phyloP scores from a whole-genome alignment of 2,329 filamentous ascomycete species.

The Shiraia bambusicola region DNA sequence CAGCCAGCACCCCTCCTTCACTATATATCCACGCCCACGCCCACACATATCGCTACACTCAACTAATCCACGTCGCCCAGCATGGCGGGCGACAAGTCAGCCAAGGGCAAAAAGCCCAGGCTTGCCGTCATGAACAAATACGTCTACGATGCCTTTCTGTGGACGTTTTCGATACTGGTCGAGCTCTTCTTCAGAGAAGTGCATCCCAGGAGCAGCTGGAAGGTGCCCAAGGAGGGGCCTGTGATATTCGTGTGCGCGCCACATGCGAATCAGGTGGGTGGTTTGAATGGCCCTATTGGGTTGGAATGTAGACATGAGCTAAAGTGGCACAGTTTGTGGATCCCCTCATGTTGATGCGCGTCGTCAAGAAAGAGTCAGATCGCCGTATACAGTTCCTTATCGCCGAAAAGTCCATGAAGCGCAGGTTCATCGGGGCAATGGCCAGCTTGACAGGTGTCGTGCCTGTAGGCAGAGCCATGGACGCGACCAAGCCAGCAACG shows the following conservation, averaged over 20 bases:
- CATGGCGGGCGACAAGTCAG: constrained; percentile 18
- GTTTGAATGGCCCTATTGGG: not conserved
- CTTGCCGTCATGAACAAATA: constrained; percentile 64
- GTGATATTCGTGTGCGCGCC: constrained; percentile 95
- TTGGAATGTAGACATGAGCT: constrained; percentile 5
- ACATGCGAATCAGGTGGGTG: constrained; percentile 70
- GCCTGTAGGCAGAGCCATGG: constrained; percentile 89
- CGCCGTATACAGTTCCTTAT: constrained; percentile 91
- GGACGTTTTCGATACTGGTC: constrained; percentile 76
- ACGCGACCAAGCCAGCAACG: constrained; percentile 75
- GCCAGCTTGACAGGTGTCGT: constrained; percentile 85
- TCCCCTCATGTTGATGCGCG: constrained; percentile 88
- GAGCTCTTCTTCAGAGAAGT: constrained; percentile 99
- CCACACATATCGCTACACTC: constrained; percentile 2
- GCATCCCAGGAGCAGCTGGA: constrained; percentile 92
- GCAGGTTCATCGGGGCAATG: constrained; percentile 83
- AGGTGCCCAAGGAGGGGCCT: constrained; percentile 82
- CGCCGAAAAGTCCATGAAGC: constrained; percentile 90
- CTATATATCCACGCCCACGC: constrained; percentile 9
- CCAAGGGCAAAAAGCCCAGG: constrained; percentile 33
- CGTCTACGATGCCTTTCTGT: constrained; percentile 77
- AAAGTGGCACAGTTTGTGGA: constrained; percentile 75
- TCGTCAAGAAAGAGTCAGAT: constrained; percentile 80
- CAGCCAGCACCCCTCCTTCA: constrained; percentile 1
- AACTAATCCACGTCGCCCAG: constrained; percentile 7